Base-by-base conservation (phyloP, 2,329 filamentous ascomycete species). In the Thermothelomyces thermophilus region DNA sequence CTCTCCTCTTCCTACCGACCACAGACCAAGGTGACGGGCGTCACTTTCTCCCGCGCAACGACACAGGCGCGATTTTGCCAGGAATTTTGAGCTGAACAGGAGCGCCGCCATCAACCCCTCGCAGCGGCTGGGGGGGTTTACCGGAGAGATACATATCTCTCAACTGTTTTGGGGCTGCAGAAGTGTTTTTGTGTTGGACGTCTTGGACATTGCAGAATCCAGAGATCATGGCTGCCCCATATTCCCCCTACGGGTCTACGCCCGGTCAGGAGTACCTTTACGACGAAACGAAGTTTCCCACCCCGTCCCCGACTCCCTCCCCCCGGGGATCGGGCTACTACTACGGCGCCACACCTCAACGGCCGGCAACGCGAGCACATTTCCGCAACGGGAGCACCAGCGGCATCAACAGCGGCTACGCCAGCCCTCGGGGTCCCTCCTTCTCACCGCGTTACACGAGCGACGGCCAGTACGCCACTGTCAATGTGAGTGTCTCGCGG, bases 361-460 rank as follows among this genome's bases (percentile, higher is more conserved):
- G 77, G 54, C 74, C 77, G 42, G 73, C 75, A 40, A 80, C 77
- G 37, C 74, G 76, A 54, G 74, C 74, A 56, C 73, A 75, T 64
- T 67, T 67, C 61, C 71, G 72, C 57, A 64, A 68, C 58, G 63
- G 65, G 58, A 74, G 72, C 68, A 68, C 63, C 62, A 66, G 64
- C 60, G 66, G 63, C 62, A 62, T 63, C 57, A 54, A 41, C 54
- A 40, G 17, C 53, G 45, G 50, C 52, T 72, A 62, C 42, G 54
- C 57, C 47, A 60, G 54, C 56, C 59, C 64, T 45, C 61, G 55
- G 55, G 73, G 66, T 58, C 74, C 70, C 35, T 70, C 72, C 53
- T 77, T 79, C 63, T 82, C 78, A 55, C 78, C 78, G 56, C 75
- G 78, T 60, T 82, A 78, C 71, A 80, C 75, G 65, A 81, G 77